These are phyloP conservation scores for Candida stauntonica DNA, from an alignment of 805 yeast species.

Conservation along the genomic window DNA sequence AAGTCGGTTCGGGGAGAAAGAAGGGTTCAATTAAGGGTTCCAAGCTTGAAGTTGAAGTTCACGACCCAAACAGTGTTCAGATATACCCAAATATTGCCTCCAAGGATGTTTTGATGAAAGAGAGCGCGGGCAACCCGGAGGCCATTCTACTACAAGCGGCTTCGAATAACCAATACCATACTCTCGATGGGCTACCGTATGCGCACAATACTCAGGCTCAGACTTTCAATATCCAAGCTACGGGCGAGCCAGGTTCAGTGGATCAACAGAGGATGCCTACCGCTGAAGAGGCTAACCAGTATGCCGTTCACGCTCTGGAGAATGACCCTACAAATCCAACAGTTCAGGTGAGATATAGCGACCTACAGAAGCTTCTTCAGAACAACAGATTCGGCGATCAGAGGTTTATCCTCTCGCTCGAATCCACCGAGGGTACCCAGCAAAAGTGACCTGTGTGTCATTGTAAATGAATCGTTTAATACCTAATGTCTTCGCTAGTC, in stretches of 20 bases:
- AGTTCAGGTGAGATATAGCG: conserved; percentile 11
- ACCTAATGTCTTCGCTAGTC: too few relatives aligned
- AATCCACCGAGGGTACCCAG: not conserved
- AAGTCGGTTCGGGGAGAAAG: conserved; percentile 27
- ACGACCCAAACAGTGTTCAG: conserved; percentile 1
- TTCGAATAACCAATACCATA: conserved; percentile 4
- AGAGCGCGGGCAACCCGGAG: conserved; percentile 2
- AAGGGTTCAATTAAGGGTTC: conserved; percentile 8
- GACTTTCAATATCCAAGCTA: not conserved
- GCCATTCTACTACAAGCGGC: conserved; percentile 9
- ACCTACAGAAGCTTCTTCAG: conserved; percentile 11
- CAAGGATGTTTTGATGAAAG: conserved; percentile 2
- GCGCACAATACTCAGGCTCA: not conserved
- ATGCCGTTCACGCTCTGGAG: conserved; percentile 7
- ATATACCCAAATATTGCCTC: conserved; percentile 1
- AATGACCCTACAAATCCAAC: conserved; percentile 6
- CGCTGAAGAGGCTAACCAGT: conserved; percentile 3
- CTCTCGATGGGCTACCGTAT: conserved; percentile 4
- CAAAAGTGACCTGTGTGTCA: not conserved
- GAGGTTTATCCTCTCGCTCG: conserved; percentile 9
- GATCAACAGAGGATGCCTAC: not conserved
- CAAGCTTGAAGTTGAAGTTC: not conserved
- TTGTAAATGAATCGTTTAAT: too few relatives aligned
- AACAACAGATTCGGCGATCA: conserved; percentile 6
- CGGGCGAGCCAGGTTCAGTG: not conserved